Evolutionary conservation across 371 early-diverging fungal genomes (phyloP), one percentile per base, ranked within the genome.

Genomic region (Chytridiales sp.): DNA sequence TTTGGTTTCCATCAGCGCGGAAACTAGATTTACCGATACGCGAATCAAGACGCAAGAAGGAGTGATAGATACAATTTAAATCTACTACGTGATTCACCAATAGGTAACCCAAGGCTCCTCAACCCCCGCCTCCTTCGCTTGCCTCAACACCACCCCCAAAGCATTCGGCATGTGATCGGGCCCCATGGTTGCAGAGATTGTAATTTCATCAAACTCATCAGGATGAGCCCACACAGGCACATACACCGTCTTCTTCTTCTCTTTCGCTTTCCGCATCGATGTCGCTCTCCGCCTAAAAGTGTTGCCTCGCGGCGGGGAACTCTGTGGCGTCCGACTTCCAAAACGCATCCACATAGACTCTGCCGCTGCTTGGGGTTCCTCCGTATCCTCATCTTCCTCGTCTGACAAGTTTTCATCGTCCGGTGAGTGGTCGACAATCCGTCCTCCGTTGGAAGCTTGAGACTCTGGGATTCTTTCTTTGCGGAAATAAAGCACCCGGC

Each of bases 141-240:
- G 5, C 9, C 51, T 22, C 52, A 73, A 44, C 2, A 67, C 59
- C 22, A 41, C 49, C 11, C 59, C 59, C 47, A 73, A 22, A 4
- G 61, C 38, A 38, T 73, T 57, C 11, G 73, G 73, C 56, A 67
- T 51, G 48, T 73, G 73, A 29, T 73, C 73, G n/a, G 60, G 21
- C 8, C 56, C 66, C 74, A 73, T 73, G 27, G 63, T 56, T 11
- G 47, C 30, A 26, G 61, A 56, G 31, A 73, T 63, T 22, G 65
- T 46, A 34, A 73, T 73, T 11, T 73, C 66, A 31, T 61, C 59
- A 42, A 73, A 68, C 44, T 56, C 62, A 15, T 39, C 58, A 4
- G 67, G 61, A 3, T 26, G 6, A 0, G 64, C 66, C 74, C 74
- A 73, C 8, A 39, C 47, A 6, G 74, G 60, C 17, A 48, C 11